A percentile compares a stretch with the other conserved stretches of the same genome.
Conservation (phyloP, 768 basidiomycete species). For the Postia placenta region DNA sequence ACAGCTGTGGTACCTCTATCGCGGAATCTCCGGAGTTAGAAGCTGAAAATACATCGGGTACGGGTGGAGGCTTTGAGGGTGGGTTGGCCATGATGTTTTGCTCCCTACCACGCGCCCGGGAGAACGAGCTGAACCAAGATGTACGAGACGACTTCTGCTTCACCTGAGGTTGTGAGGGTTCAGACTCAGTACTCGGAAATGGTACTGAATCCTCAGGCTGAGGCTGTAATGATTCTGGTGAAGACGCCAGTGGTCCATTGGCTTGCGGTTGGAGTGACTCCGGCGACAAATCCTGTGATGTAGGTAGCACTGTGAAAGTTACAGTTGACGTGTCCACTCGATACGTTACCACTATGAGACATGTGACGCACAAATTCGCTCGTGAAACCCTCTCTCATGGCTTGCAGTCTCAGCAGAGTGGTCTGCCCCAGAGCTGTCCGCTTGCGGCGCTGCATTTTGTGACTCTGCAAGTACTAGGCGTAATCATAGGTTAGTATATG, state of each 20-base stretch:
- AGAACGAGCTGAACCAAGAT: conserved; percentile 16
- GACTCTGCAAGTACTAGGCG: too few species aligned
- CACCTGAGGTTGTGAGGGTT: background rate
- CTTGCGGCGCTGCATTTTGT: too few species aligned
- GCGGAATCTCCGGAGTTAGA: too few species aligned
- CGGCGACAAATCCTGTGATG: background rate
- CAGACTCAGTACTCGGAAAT: conserved; percentile 2
- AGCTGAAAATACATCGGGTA: background rate
- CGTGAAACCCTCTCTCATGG: too few species aligned
- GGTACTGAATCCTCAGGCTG: background rate
- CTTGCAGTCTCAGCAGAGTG: too few species aligned
- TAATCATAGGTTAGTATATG: too few species aligned
- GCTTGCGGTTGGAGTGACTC: background rate
- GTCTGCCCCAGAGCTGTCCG: too few species aligned
- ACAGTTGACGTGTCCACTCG: too few species aligned
- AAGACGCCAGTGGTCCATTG: too few species aligned
- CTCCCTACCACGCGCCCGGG: conserved; percentile 2
- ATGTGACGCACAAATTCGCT: too few species aligned
- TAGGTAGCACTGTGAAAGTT: background rate
- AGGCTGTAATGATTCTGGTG: background rate
- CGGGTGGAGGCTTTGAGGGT: background rate
- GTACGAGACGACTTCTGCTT: conserved; percentile 3
- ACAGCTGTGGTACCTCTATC: background rate
- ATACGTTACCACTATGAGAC: too few species aligned
- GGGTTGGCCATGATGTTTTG: background rate